phyloP scores from a whole-genome alignment of 257 asterid genomes.

The Fraxinus quadrangulata region DNA sequence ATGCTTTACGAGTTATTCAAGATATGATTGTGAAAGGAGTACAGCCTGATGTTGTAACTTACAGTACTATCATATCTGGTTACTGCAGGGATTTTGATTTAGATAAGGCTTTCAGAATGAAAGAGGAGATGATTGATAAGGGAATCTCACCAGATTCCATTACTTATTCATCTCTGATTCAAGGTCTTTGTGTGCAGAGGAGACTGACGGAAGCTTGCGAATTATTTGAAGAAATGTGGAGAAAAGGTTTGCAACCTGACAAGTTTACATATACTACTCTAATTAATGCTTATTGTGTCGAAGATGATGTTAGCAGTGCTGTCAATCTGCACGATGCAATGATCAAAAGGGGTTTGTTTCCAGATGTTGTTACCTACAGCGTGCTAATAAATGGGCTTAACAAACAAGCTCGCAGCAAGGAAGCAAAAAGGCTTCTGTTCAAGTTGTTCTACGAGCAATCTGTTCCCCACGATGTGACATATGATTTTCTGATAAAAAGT shows the following conservation, averaged over 20 bases:
- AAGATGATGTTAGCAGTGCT: conserved; percentile 65
- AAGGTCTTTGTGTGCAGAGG: conserved; percentile 73
- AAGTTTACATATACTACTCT: conserved; percentile 79
- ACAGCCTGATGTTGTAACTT: conserved; percentile 78
- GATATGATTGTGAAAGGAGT: conserved; percentile 57
- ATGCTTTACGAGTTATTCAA: conserved; percentile 53
- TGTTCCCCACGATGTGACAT: conserved; percentile 61
- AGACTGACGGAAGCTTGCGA: conserved; percentile 63
- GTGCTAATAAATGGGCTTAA: conserved; percentile 77
- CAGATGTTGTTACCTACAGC: conserved; percentile 84
- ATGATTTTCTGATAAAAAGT: conserved; percentile 68
- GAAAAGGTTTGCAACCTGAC: conserved; percentile 64
- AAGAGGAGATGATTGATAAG: conserved; percentile 64
- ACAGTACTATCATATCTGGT: conserved; percentile 70
- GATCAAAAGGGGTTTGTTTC: conserved; percentile 72
- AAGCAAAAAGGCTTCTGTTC: conserved; percentile 75
- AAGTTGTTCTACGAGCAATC: conserved; percentile 62
- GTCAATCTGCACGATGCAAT: conserved; percentile 66
- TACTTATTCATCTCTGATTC: conserved; percentile 78
- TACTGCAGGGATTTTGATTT: conserved; percentile 57
- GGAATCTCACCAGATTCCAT: conserved; percentile 70
- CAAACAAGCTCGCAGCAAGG: conserved; percentile 67
- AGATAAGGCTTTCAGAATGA: conserved; percentile 68
- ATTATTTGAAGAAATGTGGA: conserved; percentile 71
- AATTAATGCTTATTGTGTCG: conserved; percentile 67